Evolutionary conservation across 345 rosid genomes (phyloP).

Genomic region (Trapa incisa): DNA sequence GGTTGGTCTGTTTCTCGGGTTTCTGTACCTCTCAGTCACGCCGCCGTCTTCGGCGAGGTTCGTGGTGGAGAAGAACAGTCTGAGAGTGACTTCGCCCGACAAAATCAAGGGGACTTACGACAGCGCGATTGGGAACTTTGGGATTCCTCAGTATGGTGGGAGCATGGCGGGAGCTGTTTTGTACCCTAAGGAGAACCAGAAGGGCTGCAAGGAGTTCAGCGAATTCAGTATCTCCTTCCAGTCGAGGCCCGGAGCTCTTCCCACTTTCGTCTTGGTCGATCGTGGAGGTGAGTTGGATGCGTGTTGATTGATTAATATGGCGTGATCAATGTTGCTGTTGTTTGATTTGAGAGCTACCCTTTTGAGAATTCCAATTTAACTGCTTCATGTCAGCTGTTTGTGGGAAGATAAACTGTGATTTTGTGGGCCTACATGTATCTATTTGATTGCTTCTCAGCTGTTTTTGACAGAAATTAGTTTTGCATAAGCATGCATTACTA

Average conservation of each 20-base stretch:
- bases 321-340: neutral
- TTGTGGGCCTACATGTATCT: neutral
- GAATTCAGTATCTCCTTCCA: conserved; percentile 50
- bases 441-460: neutral
- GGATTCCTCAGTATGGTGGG: conserved; percentile 99
- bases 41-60: conserved; percentile 33
- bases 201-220: conserved; percentile 60
- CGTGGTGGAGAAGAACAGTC: conserved; percentile 94
- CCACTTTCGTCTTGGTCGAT: conserved; percentile 69
- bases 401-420: neutral
- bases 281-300: conserved; percentile 60
- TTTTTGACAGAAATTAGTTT: neutral
- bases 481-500: neutral
- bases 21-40: conserved; percentile 19
- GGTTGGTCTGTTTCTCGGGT: conserved; percentile 19
- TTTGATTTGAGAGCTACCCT: neutral
- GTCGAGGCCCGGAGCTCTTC: conserved; percentile 75
- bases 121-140: conserved; percentile 94
- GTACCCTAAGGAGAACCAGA: conserved; percentile 61
- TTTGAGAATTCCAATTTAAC: neutral
- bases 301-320: neutral
- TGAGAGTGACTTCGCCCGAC: conserved; percentile 81
- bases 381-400: neutral
- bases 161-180: conserved; percentile 81
- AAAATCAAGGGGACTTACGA: conserved; percentile 76